A percentile compares a stretch with the other conserved stretches of the same genome.
Conservation (phyloP, 305 asterid genomes). For the Euphrasia arctica region DNA sequence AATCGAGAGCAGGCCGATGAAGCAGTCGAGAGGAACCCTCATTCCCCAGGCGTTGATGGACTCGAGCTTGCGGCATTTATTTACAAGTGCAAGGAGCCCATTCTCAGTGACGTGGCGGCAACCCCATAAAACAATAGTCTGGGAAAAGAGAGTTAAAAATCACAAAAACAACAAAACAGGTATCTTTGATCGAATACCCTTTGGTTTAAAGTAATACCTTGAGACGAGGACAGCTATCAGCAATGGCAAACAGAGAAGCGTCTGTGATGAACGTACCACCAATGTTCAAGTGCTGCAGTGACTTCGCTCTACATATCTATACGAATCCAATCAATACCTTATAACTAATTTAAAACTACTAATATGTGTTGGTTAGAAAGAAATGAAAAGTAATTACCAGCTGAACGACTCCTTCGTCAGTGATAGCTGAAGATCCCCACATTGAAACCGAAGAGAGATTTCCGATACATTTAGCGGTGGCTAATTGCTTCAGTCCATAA, state of each 20-base stretch:
- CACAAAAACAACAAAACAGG: background rate
- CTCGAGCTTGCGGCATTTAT: slow-evolving; percentile 67
- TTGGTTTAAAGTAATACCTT: slow-evolving; percentile 44
- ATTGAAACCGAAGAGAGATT: slow-evolving; percentile 73
- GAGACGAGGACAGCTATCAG: slow-evolving; percentile 65
- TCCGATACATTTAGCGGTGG: slow-evolving; percentile 68
- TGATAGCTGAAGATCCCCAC: slow-evolving; percentile 86
- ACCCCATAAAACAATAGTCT: slow-evolving; percentile 83
- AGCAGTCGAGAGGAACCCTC: slow-evolving; percentile 72
- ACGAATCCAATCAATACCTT: background rate
- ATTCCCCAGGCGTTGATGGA: slow-evolving; percentile 92
- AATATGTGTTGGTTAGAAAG: background rate
- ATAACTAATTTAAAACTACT: no score
- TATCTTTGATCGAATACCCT: background rate
- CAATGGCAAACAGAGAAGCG: slow-evolving; percentile 63
- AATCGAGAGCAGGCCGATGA: slow-evolving; percentile 55
- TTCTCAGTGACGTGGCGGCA: slow-evolving; percentile 82
- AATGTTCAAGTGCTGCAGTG: slow-evolving; percentile 74
- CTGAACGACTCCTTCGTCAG: slow-evolving; percentile 75
- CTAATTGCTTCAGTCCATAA: slow-evolving; percentile 62
- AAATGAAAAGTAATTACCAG: slow-evolving; percentile 39
- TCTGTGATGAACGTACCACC: slow-evolving; percentile 94
- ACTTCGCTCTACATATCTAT: slow-evolving; percentile 69
- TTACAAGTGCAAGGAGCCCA: slow-evolving; percentile 76
- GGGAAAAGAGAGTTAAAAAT: slow-evolving; percentile 17